Conservation (phyloP, 371 early-diverging fungal species). For the Saksenaea vasiformis region DNA sequence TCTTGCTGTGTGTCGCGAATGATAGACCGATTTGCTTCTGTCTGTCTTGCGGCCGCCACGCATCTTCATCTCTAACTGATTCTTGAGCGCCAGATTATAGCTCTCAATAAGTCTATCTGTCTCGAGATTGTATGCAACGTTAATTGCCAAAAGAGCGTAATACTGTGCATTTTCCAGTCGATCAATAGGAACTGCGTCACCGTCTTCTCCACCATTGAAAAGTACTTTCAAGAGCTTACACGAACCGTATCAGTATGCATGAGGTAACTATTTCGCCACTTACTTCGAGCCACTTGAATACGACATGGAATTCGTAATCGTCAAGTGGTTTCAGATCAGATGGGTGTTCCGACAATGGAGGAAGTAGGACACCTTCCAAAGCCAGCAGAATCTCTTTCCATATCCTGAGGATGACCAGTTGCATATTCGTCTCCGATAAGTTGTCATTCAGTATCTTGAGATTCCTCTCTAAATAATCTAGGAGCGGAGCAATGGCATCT, state of each 20-base stretch:
- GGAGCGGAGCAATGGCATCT: constrained; percentile 62
- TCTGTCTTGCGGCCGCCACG: constrained; percentile 22
- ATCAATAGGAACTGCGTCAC: constrained; percentile 68
- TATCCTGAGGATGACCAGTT: constrained; percentile 69
- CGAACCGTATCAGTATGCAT: neutral
- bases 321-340: constrained; percentile 60
- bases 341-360: constrained; percentile 68
- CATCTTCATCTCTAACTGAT: constrained; percentile 23
- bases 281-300: constrained; percentile 65
- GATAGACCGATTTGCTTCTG: constrained; percentile 23
- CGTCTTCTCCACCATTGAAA: constrained; percentile 81
- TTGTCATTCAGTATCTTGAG: constrained; percentile 67
- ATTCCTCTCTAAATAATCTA: constrained; percentile 82
- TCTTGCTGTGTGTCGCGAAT: constrained; percentile 23
- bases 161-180: constrained; percentile 72
- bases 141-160: constrained; percentile 54
- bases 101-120: constrained; percentile 55
- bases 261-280: neutral
- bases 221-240: constrained; percentile 72
- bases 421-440: constrained; percentile 70
- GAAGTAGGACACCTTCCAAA: constrained; percentile 70
- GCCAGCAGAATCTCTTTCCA: constrained; percentile 78
- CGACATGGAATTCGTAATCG: constrained; percentile 62
- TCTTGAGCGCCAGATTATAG: constrained; percentile 36
- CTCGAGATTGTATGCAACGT: constrained; percentile 52